A percentile compares a stretch with the other conserved stretches of the same genome.
Conservation (phyloP, 2,329 filamentous ascomycete genomes). For the Alternaria hordeiaustralica region DNA sequence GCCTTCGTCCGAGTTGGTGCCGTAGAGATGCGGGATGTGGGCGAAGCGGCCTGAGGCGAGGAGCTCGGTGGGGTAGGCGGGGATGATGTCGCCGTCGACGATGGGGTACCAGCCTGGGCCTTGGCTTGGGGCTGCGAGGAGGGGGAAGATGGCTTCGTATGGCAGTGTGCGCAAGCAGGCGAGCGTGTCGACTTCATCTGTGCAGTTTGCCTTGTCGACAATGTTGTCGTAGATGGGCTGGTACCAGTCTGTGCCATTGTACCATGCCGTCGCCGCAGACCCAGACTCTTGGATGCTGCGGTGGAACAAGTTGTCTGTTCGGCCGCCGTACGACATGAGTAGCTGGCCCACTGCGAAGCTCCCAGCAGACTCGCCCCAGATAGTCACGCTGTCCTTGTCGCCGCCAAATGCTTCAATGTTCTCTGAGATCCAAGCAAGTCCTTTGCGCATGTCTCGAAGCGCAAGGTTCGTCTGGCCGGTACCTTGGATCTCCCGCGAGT, state of each 20-base stretch:
- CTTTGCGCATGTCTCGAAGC: conserved; percentile 54
- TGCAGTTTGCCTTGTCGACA: conserved; percentile 63
- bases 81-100: conserved; percentile 65
- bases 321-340: conserved; percentile 43
- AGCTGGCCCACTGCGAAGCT: conserved; percentile 50
- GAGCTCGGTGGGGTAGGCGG: conserved; percentile 60
- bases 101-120: conserved; percentile 52
- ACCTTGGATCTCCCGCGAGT: conserved; percentile 54
- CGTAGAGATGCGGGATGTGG: conserved; percentile 68
- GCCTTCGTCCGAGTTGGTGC: conserved; percentile 72
- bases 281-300: conserved; percentile 48
- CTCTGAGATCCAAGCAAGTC: conserved; percentile 54
- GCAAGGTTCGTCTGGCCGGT: conserved; percentile 54
- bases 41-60: conserved; percentile 66
- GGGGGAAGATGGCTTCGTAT: conserved; percentile 64
- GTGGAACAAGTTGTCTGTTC: conserved; percentile 45
- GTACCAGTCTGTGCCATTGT: conserved; percentile 52
- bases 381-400: conserved; percentile 52
- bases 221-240: conserved; percentile 55
- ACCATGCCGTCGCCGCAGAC: conserved; percentile 48
- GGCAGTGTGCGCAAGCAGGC: conserved; percentile 64
- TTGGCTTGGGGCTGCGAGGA: conserved; percentile 55
- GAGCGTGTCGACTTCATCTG: conserved; percentile 50
- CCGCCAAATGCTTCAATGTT: conserved; percentile 54
- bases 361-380: conserved; percentile 56